Conservation (phyloP, 257 asterid species). For the Salvia rosmarinus region DNA sequence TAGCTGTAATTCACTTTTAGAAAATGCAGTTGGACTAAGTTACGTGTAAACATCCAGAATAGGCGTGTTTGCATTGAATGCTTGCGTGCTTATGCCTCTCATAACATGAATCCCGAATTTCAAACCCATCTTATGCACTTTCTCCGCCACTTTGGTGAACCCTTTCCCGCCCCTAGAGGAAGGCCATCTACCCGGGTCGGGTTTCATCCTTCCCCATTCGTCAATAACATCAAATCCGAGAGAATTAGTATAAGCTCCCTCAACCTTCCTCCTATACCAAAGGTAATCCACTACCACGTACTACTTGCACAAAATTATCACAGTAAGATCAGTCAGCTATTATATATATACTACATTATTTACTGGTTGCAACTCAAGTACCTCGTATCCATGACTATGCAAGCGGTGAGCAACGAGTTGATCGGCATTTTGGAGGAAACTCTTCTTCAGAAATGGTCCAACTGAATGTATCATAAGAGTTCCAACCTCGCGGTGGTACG, state of each 20-base stretch:
- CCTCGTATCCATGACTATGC: constrained; percentile 78
- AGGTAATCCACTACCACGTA: constrained; percentile 97
- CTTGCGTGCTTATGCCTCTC: constrained; percentile 93
- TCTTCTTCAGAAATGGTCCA: constrained; percentile 90
- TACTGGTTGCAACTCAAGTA: constrained; percentile 28
- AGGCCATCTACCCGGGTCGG: constrained; percentile 95
- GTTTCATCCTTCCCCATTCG: constrained; percentile 96
- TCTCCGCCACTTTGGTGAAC: constrained; percentile 62
- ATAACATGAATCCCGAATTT: constrained; percentile 95
- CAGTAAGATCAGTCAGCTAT: constrained; percentile 2
- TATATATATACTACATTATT: background rate
- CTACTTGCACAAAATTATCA: constrained; percentile 42
- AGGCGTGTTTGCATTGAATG: constrained; percentile 76
- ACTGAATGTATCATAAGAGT: constrained; percentile 90
- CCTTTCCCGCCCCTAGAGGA: constrained; percentile 81
- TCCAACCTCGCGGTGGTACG: constrained; percentile 95
- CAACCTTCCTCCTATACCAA: constrained; percentile 87
- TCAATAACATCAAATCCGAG: constrained; percentile 89
- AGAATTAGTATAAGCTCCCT: constrained; percentile 80
- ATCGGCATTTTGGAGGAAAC: constrained; percentile 73
- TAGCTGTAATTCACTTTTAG: background rate
- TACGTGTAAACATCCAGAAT: constrained; percentile 67
- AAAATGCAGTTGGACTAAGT: background rate
- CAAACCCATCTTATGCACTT: constrained; percentile 84
- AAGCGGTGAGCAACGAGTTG: constrained; percentile 69